Base-by-base conservation (phyloP, 192 early-diverging fungal species). In the Bifiguratus adelaidae region DNA sequence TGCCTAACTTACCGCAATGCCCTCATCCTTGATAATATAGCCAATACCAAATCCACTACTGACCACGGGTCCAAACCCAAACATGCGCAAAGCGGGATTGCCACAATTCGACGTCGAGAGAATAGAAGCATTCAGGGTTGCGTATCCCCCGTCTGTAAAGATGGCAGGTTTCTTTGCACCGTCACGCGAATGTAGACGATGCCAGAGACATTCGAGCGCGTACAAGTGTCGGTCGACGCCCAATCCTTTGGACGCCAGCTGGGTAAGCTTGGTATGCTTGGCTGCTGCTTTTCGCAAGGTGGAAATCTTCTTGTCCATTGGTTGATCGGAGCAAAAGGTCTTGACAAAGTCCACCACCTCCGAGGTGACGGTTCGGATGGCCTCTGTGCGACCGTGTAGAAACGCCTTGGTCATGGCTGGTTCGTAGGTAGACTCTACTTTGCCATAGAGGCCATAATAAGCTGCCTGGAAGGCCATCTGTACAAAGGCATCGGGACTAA, bases 181-280 rank as follows among this genome's bases (percentile, higher is more conserved):
- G 13, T 49, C 27, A 4, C 38, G 35, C 12, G 55, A 43, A 30
- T 63, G 16, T 6, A 63, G n/a, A 32, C 57, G 49, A n/a, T 71
- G 47, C 56, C 56, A 76, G 59, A 83, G 61, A 45, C 66, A 77
- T 41, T 81, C 71, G 16, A 95, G 77, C 1, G 83, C 90, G 21
- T 91, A 78, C 61, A 95, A 47, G 62, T 95, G 92, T 25, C 91
- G 81, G 57, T 95, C 92, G 43, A 91, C 81, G 33, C 91, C 92
- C 29, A 74, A 32, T 16, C 91, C 92, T 37, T 61, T 51, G 4
- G 83, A 65, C n/a, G 85, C 86, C 1, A 78, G 82, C 9, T 47
- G 56, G 41, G 87, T 86, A 56, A 81, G 67, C 26, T 64, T 55
- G 3, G 68, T 56, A 38, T 93, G 92, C 11, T 68, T 48, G 22